Conservation (phyloP, 1,284 basidiomycete species). For the Grifola frondosa region DNA sequence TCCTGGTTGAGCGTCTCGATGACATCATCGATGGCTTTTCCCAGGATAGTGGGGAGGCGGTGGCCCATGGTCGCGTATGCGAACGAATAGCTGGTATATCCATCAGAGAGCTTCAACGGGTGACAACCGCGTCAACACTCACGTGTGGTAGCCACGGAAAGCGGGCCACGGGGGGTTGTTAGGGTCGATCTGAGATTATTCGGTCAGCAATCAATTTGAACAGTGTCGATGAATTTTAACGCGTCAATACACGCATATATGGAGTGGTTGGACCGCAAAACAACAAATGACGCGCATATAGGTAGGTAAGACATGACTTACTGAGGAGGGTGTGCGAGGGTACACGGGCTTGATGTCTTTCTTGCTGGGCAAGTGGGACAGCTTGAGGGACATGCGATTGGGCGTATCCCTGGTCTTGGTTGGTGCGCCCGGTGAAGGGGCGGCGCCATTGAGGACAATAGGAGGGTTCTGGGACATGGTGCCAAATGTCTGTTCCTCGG, state of each 20-base stretch:
- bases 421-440: constrained; percentile 20
- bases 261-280: not conserved
- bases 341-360: constrained; percentile 66
- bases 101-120: not conserved
- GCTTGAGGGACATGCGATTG: constrained; percentile 61
- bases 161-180: constrained; percentile 98
- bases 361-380: constrained; percentile 71
- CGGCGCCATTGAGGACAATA: constrained; percentile 23
- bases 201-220: too few relatives aligned
- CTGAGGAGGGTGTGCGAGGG: constrained; percentile 72
- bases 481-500: constrained; percentile 3
- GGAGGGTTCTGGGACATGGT: constrained; percentile 10
- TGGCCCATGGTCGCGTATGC: constrained; percentile 94
- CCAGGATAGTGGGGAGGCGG: constrained; percentile 91
- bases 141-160: constrained; percentile 84
- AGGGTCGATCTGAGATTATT: constrained; percentile 73
- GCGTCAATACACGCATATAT: constrained; percentile 7
- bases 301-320: constrained; percentile 30
- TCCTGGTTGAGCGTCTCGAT: constrained; percentile 89
- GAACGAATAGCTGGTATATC: constrained; percentile 84
- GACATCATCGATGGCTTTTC: constrained; percentile 94
- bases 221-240: not conserved
- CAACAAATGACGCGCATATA: constrained; percentile 5
- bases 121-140: not conserved
- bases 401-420: constrained; percentile 34